phyloP scores from a whole-genome alignment of 306 rosid species.

The Lathyrus oleraceus region DNA sequence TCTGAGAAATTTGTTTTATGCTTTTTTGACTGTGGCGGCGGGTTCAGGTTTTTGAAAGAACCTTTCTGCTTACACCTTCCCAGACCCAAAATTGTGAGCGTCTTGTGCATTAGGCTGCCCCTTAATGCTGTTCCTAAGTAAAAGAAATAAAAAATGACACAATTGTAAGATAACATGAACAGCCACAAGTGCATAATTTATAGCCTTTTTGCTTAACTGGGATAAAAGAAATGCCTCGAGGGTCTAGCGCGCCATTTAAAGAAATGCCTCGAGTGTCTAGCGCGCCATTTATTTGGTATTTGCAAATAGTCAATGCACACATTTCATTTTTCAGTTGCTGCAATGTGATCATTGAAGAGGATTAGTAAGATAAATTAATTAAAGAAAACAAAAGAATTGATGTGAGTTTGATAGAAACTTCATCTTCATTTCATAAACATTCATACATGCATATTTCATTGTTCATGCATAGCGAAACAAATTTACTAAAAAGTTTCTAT shows the following conservation, averaged over 20 bases:
- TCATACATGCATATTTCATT: conserved; percentile 1
- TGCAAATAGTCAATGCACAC: conserved; percentile 4
- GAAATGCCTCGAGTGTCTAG: conserved; percentile 97
- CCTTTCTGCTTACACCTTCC: conserved; percentile 16
- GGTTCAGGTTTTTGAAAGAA: neutral
- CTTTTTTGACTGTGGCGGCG: neutral
- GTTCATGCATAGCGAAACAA: neutral
- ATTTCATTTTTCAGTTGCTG: conserved; percentile 29
- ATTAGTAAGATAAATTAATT: conserved; percentile 28
- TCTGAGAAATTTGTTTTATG: conserved; percentile 7
- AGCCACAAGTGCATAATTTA: conserved; percentile 3
- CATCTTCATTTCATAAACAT: conserved; percentile 6
- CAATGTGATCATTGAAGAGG: conserved; percentile 18
- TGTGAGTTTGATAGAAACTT: conserved; percentile 13
- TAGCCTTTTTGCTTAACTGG: conserved; percentile 3
- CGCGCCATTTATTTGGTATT: conserved; percentile 87
- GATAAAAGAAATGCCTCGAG: neutral
- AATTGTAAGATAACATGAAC: conserved; percentile 10
- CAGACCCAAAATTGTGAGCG: neutral
- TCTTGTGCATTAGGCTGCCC: neutral
- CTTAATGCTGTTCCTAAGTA: neutral
- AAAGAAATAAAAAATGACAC: neutral
- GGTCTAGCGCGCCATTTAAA: no score
- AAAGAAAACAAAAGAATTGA: conserved; percentile 2
- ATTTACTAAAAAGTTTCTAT: conserved; percentile 3